Evolutionary conservation across 192 early-diverging fungal species (phyloP), one percentile per base, ranked within the genome.

Genomic region (Entophlyctis helioformis): DNA sequence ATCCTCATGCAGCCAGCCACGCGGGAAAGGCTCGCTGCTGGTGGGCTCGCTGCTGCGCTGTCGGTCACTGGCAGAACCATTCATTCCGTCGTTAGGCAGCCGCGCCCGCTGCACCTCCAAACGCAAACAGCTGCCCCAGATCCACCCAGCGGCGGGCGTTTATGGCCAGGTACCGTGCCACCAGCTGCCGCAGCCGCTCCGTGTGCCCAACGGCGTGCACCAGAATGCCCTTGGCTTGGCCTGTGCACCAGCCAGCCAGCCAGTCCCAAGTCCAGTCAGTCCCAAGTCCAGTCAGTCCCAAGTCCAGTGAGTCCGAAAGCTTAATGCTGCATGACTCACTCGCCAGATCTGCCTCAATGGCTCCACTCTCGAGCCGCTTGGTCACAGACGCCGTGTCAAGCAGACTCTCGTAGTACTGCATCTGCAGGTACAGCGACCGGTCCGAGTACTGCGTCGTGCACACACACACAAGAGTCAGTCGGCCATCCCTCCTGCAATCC

Each of bases 141-240:
- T 94, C 72, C 20, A 94, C 86, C 44, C 67, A 82, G 21, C 72
- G 64, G 24, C 84, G 76, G 0, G 71, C 81, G 28, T 76, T 89
- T 36, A 75, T 78, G 19, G 76, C 59, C 38, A 94, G 50, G 56
- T 89, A 88, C n/a, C 46, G 44, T 31, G 80, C 69, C 0, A 82
- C 81, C 8, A 69, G 52, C 4, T n/a, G 32, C 10, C 68, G 47
- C 46, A 89, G 53, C 0, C 42, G 29, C 32, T 43, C 33, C 33
- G 63, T 46, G 15, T 75, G 67, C 3, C 37, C 24, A 45, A 74
- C 64, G 20, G 56, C 42, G 33, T 18, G 16, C 13, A 55, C 19
- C 24, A 53, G 12, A n/a, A n/a, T n/a, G 12, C 39, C n/a, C 12
- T 47, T 40, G 44, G 52, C 42, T 18, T 19, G 8, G 9, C 15